Evolutionary conservation across 2,329 filamentous ascomycete species (phyloP), one percentile per base, ranked within the genome.

Genomic region (Ascochyta clinopodiicola): DNA sequence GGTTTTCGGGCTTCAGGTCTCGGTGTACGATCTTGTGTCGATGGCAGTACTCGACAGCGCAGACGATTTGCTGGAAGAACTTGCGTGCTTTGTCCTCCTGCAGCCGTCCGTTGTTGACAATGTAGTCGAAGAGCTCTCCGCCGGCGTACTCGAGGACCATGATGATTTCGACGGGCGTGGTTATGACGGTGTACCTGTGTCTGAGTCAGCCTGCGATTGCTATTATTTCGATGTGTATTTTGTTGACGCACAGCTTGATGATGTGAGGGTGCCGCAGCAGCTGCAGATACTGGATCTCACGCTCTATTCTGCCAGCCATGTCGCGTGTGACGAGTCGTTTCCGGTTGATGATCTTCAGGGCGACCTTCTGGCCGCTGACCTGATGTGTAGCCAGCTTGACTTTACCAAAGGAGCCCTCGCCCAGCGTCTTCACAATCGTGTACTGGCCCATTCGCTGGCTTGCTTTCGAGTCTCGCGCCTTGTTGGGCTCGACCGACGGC

Each of bases 111-210:
- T 97, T 88, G 72, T 93, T 89, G 55, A 99, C 95, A 60, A 99
- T 95, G 78, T 98, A 98, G 77, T 99, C 94, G 78, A 99, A 99
- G 57, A 99, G 83, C 78, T 99, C 95, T 58, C 91, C 91, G 59
- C 95, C 95, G 37, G 95, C 95, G 77, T 96, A 99, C 78, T 99
- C 95, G 65, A 99, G 86, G 44, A 99, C 95, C 95, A 99, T 99
- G 77, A 98, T 95, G 74, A 99, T 99, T 75, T 99, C 95, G 59
- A 85, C 87, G 22, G 88, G 86, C 6, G 94, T 97, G 60, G 96
- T 97, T 75, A 99, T 98, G 62, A 99, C 95, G 27, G 95, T 98
- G 77, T 92, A 96, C 52, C 91, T 95, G 68, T 2, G 10, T 8
- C 0, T 10, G 10, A 5, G 51, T 67, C 25, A 67, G 61, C 35